Percentiles rank a stretch among this genome's conserved stretches.
These are phyloP conservation scores for Panicum virgatum DNA, from an alignment of 202 grass and related monocot genomes.

Conservation along the genomic window DNA sequence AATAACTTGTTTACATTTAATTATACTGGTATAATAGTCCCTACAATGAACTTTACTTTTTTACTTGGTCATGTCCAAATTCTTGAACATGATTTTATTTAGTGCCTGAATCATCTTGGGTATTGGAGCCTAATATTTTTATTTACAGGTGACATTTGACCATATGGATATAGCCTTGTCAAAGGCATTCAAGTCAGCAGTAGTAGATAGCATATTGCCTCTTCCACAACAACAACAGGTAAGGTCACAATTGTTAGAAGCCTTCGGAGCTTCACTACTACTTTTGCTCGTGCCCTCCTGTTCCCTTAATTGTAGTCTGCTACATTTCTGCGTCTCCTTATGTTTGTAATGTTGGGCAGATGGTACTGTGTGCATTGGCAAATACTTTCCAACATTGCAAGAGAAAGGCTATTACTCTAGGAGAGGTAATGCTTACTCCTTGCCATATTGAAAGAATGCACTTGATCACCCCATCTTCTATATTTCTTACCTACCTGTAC, in stretches of 20 bases:
- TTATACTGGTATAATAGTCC: background rate
- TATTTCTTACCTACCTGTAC: conserved; percentile 15
- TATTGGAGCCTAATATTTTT: conserved; percentile 29
- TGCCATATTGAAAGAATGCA: conserved; percentile 10
- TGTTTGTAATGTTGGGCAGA: conserved; percentile 50
- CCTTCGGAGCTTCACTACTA: background rate
- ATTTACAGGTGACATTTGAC: conserved; percentile 84
- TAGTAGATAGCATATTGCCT: conserved; percentile 78
- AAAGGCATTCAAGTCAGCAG: conserved; percentile 77
- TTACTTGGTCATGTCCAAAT: background rate
- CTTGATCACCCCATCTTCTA: conserved; percentile 3
- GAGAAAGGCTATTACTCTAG: conserved; percentile 80
- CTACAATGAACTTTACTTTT: conserved; percentile 16
- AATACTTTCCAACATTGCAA: conserved; percentile 73
- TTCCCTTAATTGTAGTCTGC: background rate
- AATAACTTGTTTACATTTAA: conserved; percentile 13
- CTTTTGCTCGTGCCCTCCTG: background rate
- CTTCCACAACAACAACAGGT: conserved; percentile 99
- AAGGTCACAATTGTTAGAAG: background rate
- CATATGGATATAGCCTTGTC: conserved; percentile 91
- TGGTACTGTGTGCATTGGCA: conserved; percentile 80
- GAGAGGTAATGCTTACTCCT: conserved; percentile 56
- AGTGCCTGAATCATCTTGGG: background rate
- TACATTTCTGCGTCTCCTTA: conserved; percentile 3
- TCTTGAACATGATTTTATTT: background rate